Evolutionary conservation across 2,329 filamentous ascomycete species (phyloP), one percentile per base, ranked within the genome.

Genomic region (Venturia oleaginea): DNA sequence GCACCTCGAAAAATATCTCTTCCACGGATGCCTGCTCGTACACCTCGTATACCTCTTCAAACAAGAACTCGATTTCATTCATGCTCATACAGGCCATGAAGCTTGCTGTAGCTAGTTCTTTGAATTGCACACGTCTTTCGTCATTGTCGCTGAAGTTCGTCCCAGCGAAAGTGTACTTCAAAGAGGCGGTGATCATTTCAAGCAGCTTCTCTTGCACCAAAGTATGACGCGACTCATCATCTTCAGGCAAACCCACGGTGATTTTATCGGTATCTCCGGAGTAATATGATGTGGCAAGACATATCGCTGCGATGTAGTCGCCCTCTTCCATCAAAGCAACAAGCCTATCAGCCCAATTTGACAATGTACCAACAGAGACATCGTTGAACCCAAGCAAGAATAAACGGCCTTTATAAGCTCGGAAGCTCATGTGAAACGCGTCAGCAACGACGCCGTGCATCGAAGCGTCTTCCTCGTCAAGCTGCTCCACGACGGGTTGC

Each of bases 371-470:
- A 59, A 97, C 90, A 0, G 91, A 91, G 48, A 97, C 80, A 72
- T 97, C 93, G 71, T 93, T 94, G 77, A 93, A 92, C n/a, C 94
- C 92, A 10, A 99, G 81, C 4, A 97, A 78, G 72, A 99, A 99
- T 42, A 97, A 81, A 37, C 93, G 85, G 5, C 94, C 92, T 75
- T 97, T 99, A 77, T 97, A 99, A 3, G 91, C 84, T 71, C 90
- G 91, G 76, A 97, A 93, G 75, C 93, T 97, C 91, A 97, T 97
- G 73, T 93, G 93, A 70, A 97, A 99, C 0, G 92, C 94, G 79
- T 99, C 94, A 8, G 93, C 93, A 59, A 97, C 91, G 10, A 97
- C 92, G 2, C 93, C 93, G 76, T 97, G 94, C 86, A 97, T 89
- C 0, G 91, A 90, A 0, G 85, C 81, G 70, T 97, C 92, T 65